Evolutionary conservation across 371 early-diverging fungal species (phyloP), one percentile per base, ranked within the genome.

Genomic region (Rhizopus delemar): DNA sequence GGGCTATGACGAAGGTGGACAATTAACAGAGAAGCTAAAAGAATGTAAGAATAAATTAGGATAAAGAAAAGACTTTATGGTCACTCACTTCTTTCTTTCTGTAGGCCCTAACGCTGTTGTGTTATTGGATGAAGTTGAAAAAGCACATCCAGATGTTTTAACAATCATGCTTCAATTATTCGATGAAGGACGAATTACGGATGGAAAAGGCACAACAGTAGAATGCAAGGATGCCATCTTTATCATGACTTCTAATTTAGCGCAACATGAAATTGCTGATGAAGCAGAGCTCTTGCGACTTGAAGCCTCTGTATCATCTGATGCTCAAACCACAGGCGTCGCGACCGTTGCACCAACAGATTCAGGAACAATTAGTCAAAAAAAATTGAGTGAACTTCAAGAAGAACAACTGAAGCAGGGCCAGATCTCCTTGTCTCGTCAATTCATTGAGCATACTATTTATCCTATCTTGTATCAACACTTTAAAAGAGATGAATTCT

Each of bases 161-260:
- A 87, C 86, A 28, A 65, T 88, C 36, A 77, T 88, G 69, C 74
- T 87, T 32, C 88, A 88, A 63, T 54, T 90, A 7, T 83, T 90
- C 51, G 90, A 90, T 63, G 90, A 90, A 58, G 90, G 90, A 5
- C 72, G 87, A 36, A 73, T 88, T 33, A 85, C 84, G 1, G 90
- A 90, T 70, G 88, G 89, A n/a, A 87, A 77, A 57, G 84, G 82
- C 4, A 75, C 79, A 5, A 84, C 85, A 9, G 81, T 84, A 2
- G 77, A 77, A 62, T 73, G 86, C 70, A 70, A 81, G 36, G 88
- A 89, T 62, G 87, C 88, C 5, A 87, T 90, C 22, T 81, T 90
- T 61, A 68, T 90, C 46, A 86, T 90, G 85, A 90, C 90, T 4
- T 83, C 84, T 29, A 90, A 90, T 54, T 61, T 90, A 34, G 90